Evolutionary conservation across 2,329 filamentous ascomycete genomes (phyloP).

Genomic region (Sarocladium brachiariae): DNA sequence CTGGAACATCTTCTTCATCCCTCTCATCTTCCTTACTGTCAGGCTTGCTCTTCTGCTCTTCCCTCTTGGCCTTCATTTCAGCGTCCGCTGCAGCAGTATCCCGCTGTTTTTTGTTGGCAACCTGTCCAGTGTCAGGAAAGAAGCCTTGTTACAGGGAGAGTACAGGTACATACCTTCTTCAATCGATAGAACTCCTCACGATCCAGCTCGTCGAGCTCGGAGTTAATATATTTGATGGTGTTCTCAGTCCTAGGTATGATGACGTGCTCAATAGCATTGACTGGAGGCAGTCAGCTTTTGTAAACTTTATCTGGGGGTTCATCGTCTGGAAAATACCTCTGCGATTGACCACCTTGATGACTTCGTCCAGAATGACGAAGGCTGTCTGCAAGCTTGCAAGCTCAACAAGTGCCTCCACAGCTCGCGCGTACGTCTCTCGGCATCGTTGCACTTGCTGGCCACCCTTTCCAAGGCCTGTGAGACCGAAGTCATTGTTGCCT

Average conservation of each 20-base stretch:
- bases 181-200: constrained; percentile 96
- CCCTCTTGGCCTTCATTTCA: constrained; percentile 68
- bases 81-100: constrained; percentile 66
- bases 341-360: constrained; percentile 98
- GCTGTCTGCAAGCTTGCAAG: constrained; percentile 93
- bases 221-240: constrained; percentile 99
- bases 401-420: constrained; percentile 93
- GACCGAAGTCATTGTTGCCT: constrained; percentile 87
- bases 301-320: constrained; percentile 20
- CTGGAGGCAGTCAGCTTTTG: constrained; percentile 33
- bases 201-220: constrained; percentile 93
- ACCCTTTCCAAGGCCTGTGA: constrained; percentile 93
- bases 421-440: constrained; percentile 89
- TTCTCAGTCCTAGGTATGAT: constrained; percentile 98
- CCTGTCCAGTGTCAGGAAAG: constrained; percentile 29
- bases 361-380: constrained; percentile 95
- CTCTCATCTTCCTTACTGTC: constrained; percentile 17
- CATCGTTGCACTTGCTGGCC: constrained; percentile 95
- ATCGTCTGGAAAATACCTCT: constrained; percentile 50
- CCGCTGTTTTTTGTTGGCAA: constrained; percentile 76
- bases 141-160: background rate
- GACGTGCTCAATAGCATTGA: constrained; percentile 93
- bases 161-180: constrained; percentile 58
- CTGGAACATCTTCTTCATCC: constrained; percentile 33
- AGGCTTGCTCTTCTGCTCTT: constrained; percentile 32